Evolutionary conservation across 441 rosid genomes (phyloP).

Genomic region (Melianthus villosus): DNA sequence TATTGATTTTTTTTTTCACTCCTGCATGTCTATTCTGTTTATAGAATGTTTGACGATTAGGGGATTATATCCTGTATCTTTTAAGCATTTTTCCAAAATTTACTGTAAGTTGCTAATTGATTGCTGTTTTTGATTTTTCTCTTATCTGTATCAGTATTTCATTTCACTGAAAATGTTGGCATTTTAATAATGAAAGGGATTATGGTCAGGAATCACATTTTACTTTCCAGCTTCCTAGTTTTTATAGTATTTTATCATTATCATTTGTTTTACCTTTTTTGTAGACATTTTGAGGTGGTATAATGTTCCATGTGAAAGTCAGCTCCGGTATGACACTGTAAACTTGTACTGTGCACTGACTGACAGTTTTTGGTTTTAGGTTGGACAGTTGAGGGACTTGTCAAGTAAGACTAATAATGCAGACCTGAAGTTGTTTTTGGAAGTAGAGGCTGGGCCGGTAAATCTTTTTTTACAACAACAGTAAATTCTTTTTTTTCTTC

Average conservation of each 20-base stretch:
- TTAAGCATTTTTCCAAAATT: too few relatives aligned
- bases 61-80: too few relatives aligned
- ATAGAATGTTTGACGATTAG: too few relatives aligned
- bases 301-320: not conserved
- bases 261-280: too few relatives aligned
- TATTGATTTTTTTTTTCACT: too few relatives aligned
- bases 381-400: constrained; percentile 78
- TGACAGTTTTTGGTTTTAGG: constrained; percentile 27
- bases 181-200: too few relatives aligned
- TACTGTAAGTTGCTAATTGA: too few relatives aligned
- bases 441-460: constrained; percentile 73
- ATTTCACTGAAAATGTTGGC: too few relatives aligned
- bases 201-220: not conserved
- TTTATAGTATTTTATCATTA: not conserved
- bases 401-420: constrained; percentile 67
- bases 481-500: not conserved
- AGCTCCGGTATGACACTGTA: not conserved
- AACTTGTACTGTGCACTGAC: constrained; percentile 1
- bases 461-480: constrained; percentile 2
- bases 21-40: too few relatives aligned
- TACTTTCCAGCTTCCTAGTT: not conserved
- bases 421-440: constrained; percentile 78
- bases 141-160: too few relatives aligned
- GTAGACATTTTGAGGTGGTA: not conserved
- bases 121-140: too few relatives aligned